These are phyloP conservation scores for Conoideocrella luteorostrata DNA, from an alignment of 2,329 filamentous ascomycete genomes.

Conservation along the genomic window DNA sequence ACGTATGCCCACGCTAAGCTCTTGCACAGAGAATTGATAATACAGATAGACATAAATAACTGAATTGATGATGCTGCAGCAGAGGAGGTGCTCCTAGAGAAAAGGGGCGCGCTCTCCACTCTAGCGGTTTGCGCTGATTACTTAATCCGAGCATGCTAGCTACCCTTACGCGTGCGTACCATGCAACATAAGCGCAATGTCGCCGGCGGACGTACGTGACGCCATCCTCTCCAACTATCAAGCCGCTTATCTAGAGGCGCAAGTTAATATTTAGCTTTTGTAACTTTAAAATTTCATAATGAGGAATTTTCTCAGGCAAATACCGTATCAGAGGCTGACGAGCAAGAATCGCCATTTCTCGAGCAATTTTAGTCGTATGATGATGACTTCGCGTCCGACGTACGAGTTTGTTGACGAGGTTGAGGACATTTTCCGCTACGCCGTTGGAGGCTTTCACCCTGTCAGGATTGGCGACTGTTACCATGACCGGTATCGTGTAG, in stretches of 20 bases:
- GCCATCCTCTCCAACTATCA: neutral
- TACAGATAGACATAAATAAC: too few relatives aligned
- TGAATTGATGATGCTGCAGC: too few relatives aligned
- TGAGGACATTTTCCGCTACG: neutral
- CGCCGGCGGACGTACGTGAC: neutral
- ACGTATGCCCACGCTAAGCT: too few relatives aligned
- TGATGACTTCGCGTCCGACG: neutral
- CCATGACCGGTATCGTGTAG: neutral
- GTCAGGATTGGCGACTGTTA: neutral
- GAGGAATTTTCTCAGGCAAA: neutral
- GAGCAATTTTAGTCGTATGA: neutral
- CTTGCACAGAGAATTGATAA: too few relatives aligned
- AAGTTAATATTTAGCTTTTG: neutral
- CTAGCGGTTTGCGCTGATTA: too few relatives aligned
- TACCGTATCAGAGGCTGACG: neutral
- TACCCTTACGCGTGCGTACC: too few relatives aligned
- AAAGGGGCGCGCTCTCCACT: too few relatives aligned
- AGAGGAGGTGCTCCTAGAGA: too few relatives aligned
- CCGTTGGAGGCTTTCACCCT: neutral
- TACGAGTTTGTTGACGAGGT: neutral
- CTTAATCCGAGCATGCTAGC: too few relatives aligned
- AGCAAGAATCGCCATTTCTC: neutral
- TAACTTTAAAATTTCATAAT: neutral
- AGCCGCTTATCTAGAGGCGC: neutral
- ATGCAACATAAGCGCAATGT: too few relatives aligned